Evolutionary conservation across 495 filamentous ascomycete genomes (phyloP), one percentile per base, ranked within the genome.

Genomic region (Penicillium macrosclerotiorum): DNA sequence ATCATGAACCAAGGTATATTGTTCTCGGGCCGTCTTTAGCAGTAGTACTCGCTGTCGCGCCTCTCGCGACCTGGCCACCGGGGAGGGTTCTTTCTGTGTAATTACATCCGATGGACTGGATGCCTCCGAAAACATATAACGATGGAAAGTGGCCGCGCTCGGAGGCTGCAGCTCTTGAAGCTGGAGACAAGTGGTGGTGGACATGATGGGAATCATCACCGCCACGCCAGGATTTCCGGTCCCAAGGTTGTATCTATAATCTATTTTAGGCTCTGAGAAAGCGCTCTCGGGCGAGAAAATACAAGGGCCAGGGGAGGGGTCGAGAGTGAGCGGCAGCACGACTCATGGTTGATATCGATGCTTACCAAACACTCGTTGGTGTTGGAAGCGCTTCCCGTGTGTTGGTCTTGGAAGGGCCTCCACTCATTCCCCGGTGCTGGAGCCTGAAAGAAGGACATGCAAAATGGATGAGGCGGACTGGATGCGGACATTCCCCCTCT

Each of bases 1-100:
- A 44, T 77, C 62, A 17, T 58, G 47, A 14, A 72, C 70, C 34
- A 73, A 44, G 19, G 68, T 60, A 40, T 73, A 73, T 45, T 64
- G 65, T 47, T 73, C 62, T 5, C 57, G 61, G 25, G 57, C 52
- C 17, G 53, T 65, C 25, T 69, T 61, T 1, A 73, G 47, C 13
- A 73, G 47, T 11, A 73, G 46, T 0, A 62, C 70, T 8, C 51
- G 55, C 31, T 73, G 70, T 6, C 45, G 64, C 32, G 52, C 29
- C 4, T 42, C 37, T 24, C 32, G 27, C 18, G 40, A 37, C 22
- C 38, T 41, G 3, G 47, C 31, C 5, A 25, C 31, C 8, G 18
- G 17, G 1, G 31, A n/a, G 9, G 41, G 29, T 9, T 32, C 40
- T 20, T 52, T 48, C 4, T 45, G 20, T 22, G 29, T 54, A 12